phyloP scores from a whole-genome alignment of 106 monocot species.

The Acorus calamus region DNA sequence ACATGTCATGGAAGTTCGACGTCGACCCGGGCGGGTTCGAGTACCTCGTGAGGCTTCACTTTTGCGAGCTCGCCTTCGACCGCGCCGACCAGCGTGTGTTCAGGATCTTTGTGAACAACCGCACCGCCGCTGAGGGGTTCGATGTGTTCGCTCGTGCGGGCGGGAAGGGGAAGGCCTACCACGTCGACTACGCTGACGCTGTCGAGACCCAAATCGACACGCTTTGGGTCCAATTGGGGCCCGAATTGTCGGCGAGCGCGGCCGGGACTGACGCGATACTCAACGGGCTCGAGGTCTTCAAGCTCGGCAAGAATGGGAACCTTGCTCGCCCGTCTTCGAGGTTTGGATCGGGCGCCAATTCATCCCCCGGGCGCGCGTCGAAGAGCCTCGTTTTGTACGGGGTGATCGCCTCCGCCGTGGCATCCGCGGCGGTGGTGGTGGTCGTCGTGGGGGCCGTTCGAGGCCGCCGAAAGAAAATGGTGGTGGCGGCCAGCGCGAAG shows the following conservation, averaged over 20 bases:
- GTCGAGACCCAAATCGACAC: constrained; percentile 22
- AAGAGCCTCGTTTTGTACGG: constrained; percentile 5
- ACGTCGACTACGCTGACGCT: constrained; percentile 47
- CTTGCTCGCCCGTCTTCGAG: constrained; percentile 34
- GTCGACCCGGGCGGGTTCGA: constrained; percentile 59
- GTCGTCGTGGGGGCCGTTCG: no score
- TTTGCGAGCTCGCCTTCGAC: constrained; percentile 63
- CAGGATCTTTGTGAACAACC: constrained; percentile 73
- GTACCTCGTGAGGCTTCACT: constrained; percentile 76
- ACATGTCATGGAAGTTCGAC: constrained; percentile 70
- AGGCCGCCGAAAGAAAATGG: no score
- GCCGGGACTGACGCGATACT: constrained; percentile 47
- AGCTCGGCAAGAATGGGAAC: constrained; percentile 52
- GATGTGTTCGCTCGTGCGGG: constrained; percentile 54
- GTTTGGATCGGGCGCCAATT: constrained; percentile 5
- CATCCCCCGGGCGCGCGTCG: neutral
- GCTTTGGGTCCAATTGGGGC: constrained; percentile 77
- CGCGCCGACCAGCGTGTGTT: constrained; percentile 52
- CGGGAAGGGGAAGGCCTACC: constrained; percentile 69
- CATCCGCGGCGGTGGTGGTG: no score
- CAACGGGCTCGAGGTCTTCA: constrained; percentile 87
- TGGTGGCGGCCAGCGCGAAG: no score
- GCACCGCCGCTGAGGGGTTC: constrained; percentile 56
- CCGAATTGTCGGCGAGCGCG: constrained; percentile 33
- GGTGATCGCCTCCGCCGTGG: no score